Evolutionary conservation across 2,329 filamentous ascomycete species (phyloP).

Genomic region (Setomelanomma holmii): DNA sequence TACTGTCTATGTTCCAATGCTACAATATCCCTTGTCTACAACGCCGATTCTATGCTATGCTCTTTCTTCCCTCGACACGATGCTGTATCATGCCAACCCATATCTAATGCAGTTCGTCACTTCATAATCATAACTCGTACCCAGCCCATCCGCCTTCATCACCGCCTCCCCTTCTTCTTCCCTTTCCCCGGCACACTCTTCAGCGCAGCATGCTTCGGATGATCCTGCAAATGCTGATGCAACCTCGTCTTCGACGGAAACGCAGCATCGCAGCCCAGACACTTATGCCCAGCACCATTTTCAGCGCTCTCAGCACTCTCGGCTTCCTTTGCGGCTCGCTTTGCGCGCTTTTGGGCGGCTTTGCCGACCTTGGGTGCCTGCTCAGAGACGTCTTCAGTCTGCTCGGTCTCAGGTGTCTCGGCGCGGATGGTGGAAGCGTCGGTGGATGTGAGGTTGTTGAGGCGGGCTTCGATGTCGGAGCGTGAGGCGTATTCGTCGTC

Average conservation of each 20-base stretch:
- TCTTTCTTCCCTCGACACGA: no score
- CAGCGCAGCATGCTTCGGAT: constrained; percentile 66
- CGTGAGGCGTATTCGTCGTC: constrained; percentile 49
- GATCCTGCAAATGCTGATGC: constrained; percentile 74
- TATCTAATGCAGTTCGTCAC: no score
- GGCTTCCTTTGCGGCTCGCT: constrained; percentile 53
- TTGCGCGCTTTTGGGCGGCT: constrained; percentile 57
- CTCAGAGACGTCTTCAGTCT: constrained; percentile 2
- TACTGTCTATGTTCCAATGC: no score
- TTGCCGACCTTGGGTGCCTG: constrained; percentile 53
- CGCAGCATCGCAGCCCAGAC: constrained; percentile 76
- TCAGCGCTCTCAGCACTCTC: constrained; percentile 25
- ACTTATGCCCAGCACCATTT: constrained; percentile 64
- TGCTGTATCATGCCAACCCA: no score
- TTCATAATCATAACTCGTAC: not conserved
- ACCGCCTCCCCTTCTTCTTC: constrained; percentile 22
- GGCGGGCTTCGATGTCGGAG: constrained; percentile 45
- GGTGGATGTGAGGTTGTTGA: constrained; percentile 24
- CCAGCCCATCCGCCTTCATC: not conserved
- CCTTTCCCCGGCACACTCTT: constrained; percentile 19
- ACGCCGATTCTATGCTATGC: no score
- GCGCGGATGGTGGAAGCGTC: constrained; percentile 11
- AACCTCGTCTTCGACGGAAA: constrained; percentile 79
- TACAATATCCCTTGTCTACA: no score
- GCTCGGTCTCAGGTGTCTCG: constrained; percentile 8